Percentiles rank a stretch among this genome's conserved stretches.
These are phyloP conservation scores for Ophiostoma ips DNA, from an alignment of 2,329 filamentous ascomycete species.

Conservation along the genomic window DNA sequence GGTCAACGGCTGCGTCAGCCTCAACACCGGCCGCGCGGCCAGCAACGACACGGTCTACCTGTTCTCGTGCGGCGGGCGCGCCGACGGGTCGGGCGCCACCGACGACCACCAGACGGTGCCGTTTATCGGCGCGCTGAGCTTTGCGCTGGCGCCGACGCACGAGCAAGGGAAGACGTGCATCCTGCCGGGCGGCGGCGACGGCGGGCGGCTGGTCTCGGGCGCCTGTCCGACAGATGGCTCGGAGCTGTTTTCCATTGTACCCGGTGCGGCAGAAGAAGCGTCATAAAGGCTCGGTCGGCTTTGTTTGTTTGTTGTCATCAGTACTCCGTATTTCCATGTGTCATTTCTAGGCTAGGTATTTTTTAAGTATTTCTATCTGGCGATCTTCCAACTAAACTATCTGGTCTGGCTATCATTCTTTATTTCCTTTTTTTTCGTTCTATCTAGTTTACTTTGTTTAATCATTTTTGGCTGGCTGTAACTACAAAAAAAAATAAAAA, in stretches of 20 bases:
- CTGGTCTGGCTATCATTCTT: too few species aligned
- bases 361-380: too few species aligned
- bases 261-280: too few species aligned
- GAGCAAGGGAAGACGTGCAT: conserved; percentile 31
- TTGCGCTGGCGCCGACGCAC: conserved; percentile 32
- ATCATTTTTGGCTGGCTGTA: too few species aligned
- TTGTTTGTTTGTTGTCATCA: too few species aligned
- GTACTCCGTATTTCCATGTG: too few species aligned
- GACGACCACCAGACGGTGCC: conserved; percentile 35
- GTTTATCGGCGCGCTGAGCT: conserved; percentile 27
- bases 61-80: conserved; percentile 39
- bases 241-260: conserved; percentile 18
- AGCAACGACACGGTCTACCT: conserved; percentile 35
- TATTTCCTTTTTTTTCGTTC: too few species aligned
- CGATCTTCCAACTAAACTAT: too few species aligned
- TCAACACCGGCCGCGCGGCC: conserved; percentile 28
- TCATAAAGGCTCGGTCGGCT: too few species aligned
- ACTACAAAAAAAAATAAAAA: too few species aligned
- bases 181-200: conserved; percentile 20
- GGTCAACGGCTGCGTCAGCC: conserved; percentile 38
- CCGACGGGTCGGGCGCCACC: conserved; percentile 32
- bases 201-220: conserved; percentile 18
- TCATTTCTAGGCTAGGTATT: too few species aligned
- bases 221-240: conserved; percentile 19
- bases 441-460: too few species aligned